Percentiles rank a stretch among this genome's conserved stretches.
Conservation (phyloP, 306 rosid genomes). For the Acacia crassicarpa region DNA sequence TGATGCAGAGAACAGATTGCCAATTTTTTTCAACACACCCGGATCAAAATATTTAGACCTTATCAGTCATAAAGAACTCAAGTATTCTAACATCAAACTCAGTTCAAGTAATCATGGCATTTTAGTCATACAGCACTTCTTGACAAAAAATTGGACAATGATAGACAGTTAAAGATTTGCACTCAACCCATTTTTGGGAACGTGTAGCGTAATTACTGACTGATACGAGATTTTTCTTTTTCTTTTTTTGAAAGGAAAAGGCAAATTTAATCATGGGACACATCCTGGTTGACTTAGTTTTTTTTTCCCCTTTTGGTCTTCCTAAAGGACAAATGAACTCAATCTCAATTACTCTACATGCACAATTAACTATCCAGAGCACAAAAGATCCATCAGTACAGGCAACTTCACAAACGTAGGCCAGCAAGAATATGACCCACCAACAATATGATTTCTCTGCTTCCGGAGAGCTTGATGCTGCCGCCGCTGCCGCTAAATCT, state of each 20-base stretch:
- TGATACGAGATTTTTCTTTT: background rate
- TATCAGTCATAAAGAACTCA: background rate
- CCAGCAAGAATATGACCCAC: slow-evolving; percentile 34
- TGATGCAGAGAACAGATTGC: background rate
- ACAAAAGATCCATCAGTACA: slow-evolving; percentile 28
- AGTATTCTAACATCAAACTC: too few species aligned
- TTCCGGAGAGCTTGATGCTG: slow-evolving; percentile 37
- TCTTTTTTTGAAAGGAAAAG: background rate
- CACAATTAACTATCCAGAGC: slow-evolving; percentile 38
- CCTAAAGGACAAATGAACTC: slow-evolving; percentile 30
- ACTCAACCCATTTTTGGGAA: background rate
- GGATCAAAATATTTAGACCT: background rate
- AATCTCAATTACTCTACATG: slow-evolving; percentile 38
- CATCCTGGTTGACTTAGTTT: slow-evolving; percentile 16
- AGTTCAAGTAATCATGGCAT: too few species aligned
- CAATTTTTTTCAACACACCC: background rate
- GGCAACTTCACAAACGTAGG: slow-evolving; percentile 30
- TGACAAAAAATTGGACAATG: background rate
- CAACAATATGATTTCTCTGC: slow-evolving; percentile 24
- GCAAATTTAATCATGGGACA: slow-evolving; percentile 27
- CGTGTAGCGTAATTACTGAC: background rate
- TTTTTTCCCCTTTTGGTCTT: background rate
- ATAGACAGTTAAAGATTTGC: background rate
- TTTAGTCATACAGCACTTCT: background rate
- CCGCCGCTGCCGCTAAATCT: slow-evolving; percentile 20